Percentiles rank a stretch among this genome's conserved stretches.
These are phyloP conservation scores for Plasmodium adleri DNA, from an alignment of 169 alveolate genomes.

Conservation along the genomic window DNA sequence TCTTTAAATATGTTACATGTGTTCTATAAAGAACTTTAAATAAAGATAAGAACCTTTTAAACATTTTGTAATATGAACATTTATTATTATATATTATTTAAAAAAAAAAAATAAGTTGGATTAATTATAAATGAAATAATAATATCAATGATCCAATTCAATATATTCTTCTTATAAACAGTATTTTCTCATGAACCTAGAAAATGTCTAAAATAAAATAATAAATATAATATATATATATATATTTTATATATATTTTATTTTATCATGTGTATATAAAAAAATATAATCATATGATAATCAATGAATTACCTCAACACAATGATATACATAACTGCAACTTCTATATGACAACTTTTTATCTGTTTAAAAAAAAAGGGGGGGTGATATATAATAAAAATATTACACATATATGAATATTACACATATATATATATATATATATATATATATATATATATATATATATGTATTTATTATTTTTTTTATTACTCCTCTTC, in stretches of 20 bases:
- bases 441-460: not conserved
- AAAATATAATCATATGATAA: not conserved
- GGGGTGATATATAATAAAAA: not conserved
- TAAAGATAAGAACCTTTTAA: too few species aligned
- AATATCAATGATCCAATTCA: not conserved
- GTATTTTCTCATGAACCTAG: not conserved
- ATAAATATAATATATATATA: not conserved
- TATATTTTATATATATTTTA: not conserved
- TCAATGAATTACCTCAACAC: not conserved
- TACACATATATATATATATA: not conserved
- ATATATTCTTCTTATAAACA: not conserved
- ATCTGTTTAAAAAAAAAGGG: not conserved
- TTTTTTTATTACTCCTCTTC: conserved; percentile 11
- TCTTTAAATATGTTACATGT: conserved; percentile 11
- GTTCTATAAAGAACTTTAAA: too few species aligned
- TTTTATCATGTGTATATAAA: not conserved
- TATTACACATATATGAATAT: not conserved
- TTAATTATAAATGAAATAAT: not conserved
- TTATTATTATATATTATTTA: not conserved
- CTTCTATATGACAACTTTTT: not conserved
- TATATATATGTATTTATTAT: not conserved
- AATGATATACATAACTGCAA: not conserved
- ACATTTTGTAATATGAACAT: too few species aligned
- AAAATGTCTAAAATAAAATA: conserved; percentile 2
- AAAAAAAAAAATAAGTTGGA: not conserved